Percentiles rank a stretch among this genome's conserved stretches.
Evolutionary conservation across 352 stramenopile species (phyloP).

Genomic region (Pythium aquatile): DNA sequence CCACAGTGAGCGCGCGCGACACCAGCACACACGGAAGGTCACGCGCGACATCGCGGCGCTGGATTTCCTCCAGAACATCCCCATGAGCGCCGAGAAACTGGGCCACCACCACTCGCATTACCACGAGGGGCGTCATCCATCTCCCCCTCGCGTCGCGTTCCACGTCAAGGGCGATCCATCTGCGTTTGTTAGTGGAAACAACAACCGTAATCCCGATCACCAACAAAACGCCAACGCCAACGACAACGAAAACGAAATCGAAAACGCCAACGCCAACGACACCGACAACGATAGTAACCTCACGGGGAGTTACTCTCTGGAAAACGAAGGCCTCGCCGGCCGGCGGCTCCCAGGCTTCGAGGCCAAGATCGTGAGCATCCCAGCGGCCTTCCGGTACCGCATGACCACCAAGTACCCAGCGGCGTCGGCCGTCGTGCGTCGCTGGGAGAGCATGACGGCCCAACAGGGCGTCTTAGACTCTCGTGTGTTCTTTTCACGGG

Average conservation of each 20-base stretch:
- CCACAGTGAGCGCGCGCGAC: slow-evolving; percentile 50
- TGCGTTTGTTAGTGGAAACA: background rate
- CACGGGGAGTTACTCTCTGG: background rate
- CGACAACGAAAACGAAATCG: background rate
- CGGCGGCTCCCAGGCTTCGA: slow-evolving; percentile 66
- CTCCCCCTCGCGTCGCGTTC: slow-evolving; percentile 13
- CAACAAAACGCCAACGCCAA: background rate
- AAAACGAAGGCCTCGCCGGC: slow-evolving; percentile 52
- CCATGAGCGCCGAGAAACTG: slow-evolving; percentile 66
- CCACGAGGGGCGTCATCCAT: slow-evolving; percentile 11
- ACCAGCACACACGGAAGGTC: slow-evolving; percentile 66
- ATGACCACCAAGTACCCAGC: slow-evolving; percentile 78
- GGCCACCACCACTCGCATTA: slow-evolving; percentile 8
- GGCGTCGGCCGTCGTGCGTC: slow-evolving; percentile 71
- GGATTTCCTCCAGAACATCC: slow-evolving; percentile 88
- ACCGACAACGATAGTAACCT: background rate
- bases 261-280: background rate
- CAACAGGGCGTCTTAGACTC: slow-evolving; percentile 70
- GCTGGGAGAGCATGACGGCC: slow-evolving; percentile 64
- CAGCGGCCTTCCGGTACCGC: slow-evolving; percentile 67
- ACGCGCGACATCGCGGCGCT: slow-evolving; percentile 86
- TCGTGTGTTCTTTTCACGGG: slow-evolving; percentile 79
- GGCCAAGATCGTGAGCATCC: slow-evolving; percentile 62
- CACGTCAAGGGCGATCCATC: slow-evolving; percentile 8
- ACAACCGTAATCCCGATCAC: background rate